Conservation (phyloP, 1,284 basidiomycete genomes). For the Moesziomyces antarcticus region DNA sequence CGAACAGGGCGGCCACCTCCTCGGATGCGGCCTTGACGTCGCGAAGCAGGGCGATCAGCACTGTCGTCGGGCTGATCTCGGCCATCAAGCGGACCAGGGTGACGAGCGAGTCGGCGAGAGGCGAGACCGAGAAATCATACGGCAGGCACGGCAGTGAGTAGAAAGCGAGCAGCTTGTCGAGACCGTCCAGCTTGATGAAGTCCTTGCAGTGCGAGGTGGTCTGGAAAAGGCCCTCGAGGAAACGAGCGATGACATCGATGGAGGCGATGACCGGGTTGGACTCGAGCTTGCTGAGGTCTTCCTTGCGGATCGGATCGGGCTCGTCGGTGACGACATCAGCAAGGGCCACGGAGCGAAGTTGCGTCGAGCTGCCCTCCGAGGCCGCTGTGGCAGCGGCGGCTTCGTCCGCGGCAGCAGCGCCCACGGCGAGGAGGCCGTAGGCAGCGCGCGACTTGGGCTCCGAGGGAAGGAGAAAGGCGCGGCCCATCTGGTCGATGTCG, state of each 20-base stretch:
- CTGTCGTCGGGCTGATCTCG: conserved; percentile 83
- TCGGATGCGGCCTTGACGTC: conserved; percentile 79
- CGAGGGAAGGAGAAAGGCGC: conserved; percentile 68
- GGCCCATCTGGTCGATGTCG: conserved; percentile 76
- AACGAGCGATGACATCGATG: conserved; percentile 64
- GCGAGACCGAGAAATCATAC: conserved; percentile 85
- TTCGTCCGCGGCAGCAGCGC: conserved; percentile 22
- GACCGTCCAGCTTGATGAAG: conserved; percentile 83
- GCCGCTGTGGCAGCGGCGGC: conserved; percentile 8
- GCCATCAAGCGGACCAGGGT: conserved; percentile 88
- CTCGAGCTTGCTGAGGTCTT: conserved; percentile 43
- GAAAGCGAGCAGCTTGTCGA: conserved; percentile 80
- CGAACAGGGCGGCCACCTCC: conserved; percentile 80
- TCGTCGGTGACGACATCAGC: conserved; percentile 55
- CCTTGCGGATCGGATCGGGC: conserved; percentile 54
- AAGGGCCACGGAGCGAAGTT: conserved; percentile 37
- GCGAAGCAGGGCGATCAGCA: conserved; percentile 78
- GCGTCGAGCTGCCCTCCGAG: conserved; percentile 3
- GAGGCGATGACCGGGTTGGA: conserved; percentile 54
- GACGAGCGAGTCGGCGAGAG: conserved; percentile 84
- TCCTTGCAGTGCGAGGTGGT: conserved; percentile 86
- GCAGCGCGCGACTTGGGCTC: conserved; percentile 34
- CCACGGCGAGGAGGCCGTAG: conserved; percentile 48
- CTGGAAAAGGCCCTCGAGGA: conserved; percentile 90
- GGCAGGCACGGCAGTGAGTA: conserved; percentile 87